Evolutionary conservation across 2,329 filamentous ascomycete genomes (phyloP), one percentile per base, ranked within the genome.

Genomic region (Lecanicillium sp.): DNA sequence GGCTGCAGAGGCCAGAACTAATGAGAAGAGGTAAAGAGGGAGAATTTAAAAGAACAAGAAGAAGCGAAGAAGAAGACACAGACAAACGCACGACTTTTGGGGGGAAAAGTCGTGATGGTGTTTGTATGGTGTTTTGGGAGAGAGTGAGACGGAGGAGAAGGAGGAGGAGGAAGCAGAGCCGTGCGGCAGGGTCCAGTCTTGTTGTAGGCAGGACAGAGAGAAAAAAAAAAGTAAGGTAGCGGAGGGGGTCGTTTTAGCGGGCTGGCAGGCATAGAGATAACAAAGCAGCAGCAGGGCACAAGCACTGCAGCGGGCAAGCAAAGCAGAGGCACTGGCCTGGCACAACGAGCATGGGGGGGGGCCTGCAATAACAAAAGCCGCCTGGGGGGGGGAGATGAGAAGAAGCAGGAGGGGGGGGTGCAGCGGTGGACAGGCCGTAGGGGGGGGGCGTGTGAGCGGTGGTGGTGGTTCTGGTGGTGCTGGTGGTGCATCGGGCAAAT

Each of bases 171-270:
- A 29, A 20, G 30, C 23, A 33, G 19, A 37, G 12, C 12, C 7
- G 12, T 7, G 26, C 35, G 36, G 44, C 27, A 47, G 44, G 44
- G 44, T 47, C 44, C 44, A 47, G 44, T 15, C 44, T n/a, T n/a
- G n/a, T n/a, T n/a, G n/a, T n/a, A n/a, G n/a, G n/a, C n/a, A n/a
- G n/a, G n/a, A n/a, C n/a, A n/a, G n/a, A 17, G 44, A 32, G 17
- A 26, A 32, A 29, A 39, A 15, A 45, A 40, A 26, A 40, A 26
- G 36, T 26, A 26, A 40, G 29, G 36, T 26, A 47, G 44, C 44
- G 37, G 44, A 47, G 44, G 44, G 44, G 44, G 40, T 47, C 37
- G 44, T 47, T 47, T 47, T 47, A 47, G 44, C 44, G 36, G 26
- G 26, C 26, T 12, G 26, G 26, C 26, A 12, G 12, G 26, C 26